Conservation (phyloP, 805 yeast species). For the Ogataea neopini region DNA sequence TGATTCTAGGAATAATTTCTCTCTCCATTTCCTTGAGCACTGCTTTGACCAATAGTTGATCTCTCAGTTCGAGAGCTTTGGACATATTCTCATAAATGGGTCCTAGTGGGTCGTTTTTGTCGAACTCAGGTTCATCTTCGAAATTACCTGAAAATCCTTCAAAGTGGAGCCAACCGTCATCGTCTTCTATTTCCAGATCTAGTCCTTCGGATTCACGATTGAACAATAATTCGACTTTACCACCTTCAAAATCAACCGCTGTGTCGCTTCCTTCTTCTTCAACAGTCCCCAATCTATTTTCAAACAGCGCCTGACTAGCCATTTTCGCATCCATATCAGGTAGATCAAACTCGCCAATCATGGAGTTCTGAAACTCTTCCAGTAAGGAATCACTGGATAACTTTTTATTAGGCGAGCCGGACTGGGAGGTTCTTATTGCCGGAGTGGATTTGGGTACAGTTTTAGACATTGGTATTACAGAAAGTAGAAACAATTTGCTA, state of each 20-base stretch:
- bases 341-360: constrained; percentile 21
- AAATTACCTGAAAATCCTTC: constrained; percentile 15
- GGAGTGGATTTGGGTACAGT: background rate
- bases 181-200: constrained; percentile 10
- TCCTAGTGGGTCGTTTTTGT: constrained; percentile 7
- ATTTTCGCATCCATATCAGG: constrained; percentile 7
- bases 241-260: constrained; percentile 19
- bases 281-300: constrained; percentile 1
- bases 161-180: constrained; percentile 8
- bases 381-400: constrained; percentile 23
- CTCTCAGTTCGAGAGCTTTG: constrained; percentile 19
- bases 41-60: constrained; percentile 24
- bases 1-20: constrained; percentile 28
- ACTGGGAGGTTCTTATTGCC: constrained; percentile 8
- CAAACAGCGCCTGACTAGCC: background rate
- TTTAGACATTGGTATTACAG: background rate
- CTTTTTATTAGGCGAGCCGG: constrained; percentile 11
- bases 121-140: constrained; percentile 3
- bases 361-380: constrained; percentile 12
- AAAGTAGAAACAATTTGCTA: background rate
- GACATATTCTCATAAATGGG: constrained; percentile 18
- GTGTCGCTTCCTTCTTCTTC: constrained; percentile 11
- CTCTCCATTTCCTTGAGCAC: constrained; percentile 22
- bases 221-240: constrained; percentile 19
- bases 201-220: constrained; percentile 21